phyloP scores from a whole-genome alignment of 192 early-diverging fungal species.

The Coemansia sp. region DNA sequence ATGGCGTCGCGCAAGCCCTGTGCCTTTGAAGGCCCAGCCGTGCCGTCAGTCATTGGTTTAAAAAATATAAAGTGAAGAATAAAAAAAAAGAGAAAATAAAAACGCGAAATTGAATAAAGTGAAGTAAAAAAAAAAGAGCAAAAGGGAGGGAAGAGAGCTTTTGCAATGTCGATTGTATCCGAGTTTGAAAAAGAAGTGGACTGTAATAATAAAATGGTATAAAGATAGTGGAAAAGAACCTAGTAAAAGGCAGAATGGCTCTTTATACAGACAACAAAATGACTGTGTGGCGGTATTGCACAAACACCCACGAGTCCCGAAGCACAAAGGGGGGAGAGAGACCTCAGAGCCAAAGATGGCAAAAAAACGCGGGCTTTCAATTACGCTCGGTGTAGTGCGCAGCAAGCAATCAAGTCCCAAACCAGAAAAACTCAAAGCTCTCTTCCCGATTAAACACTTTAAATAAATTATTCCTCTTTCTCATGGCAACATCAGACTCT shows the following conservation, averaged over 20 bases:
- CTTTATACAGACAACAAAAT: not conserved
- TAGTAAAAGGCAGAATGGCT: not conserved
- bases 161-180: not conserved
- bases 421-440: not conserved
- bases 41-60: not conserved
- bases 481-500: not conserved
- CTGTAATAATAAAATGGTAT: not conserved
- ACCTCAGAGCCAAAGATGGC: not conserved
- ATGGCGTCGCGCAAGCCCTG: conserved; percentile 10
- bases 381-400: not conserved
- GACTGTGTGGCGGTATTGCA: not conserved
- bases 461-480: not conserved
- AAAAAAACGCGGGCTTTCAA: not conserved
- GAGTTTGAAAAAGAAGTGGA: not conserved
- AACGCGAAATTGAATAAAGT: conserved; percentile 14
- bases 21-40: not conserved
- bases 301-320: not conserved
- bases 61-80: conserved; percentile 8
- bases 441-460: not conserved
- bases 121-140: not conserved
- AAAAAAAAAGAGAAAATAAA: conserved; percentile 16
- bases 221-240: too few relatives aligned
- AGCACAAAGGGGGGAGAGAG: not conserved
- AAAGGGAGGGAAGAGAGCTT: not conserved
- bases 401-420: not conserved